Evolutionary conservation across 306 rosid genomes (phyloP).

Genomic region (Cicer chorassanicum): DNA sequence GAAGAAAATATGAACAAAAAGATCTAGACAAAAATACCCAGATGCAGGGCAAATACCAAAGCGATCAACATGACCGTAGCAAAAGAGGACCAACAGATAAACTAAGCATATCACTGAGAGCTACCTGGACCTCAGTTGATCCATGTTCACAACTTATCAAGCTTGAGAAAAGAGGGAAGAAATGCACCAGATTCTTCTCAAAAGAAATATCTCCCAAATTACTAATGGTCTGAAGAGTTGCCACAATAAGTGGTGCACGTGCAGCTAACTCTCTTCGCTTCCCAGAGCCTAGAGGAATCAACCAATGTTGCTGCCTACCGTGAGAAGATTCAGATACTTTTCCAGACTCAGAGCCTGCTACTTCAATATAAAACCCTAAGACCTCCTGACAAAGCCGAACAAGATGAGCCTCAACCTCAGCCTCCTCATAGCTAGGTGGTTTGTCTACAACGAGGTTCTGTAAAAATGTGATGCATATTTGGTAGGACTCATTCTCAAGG

Average conservation of each 20-base stretch:
- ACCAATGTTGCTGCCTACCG: conserved; percentile 67
- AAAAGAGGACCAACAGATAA: conserved; percentile 83
- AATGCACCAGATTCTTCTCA: conserved; percentile 68
- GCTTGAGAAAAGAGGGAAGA: conserved; percentile 85
- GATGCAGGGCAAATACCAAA: conserved; percentile 53
- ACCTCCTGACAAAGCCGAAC: conserved; percentile 79
- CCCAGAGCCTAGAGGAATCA: conserved; percentile 90
- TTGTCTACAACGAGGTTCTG: conserved; percentile 81
- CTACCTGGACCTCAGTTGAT: conserved; percentile 83
- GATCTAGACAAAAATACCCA: conserved; percentile 55
- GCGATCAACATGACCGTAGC: conserved; percentile 73
- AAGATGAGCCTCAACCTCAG: conserved; percentile 72
- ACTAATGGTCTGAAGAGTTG: conserved; percentile 82
- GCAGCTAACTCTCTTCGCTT: conserved; percentile 88
- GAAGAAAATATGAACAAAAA: conserved; percentile 52
- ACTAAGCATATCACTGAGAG: conserved; percentile 90
- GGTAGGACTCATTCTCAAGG: conserved; percentile 93
- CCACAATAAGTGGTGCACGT: conserved; percentile 84
- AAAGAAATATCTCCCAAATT: conserved; percentile 75
- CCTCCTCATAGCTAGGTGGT: conserved; percentile 67
- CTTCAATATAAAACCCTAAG: conserved; percentile 73
- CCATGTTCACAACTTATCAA: conserved; percentile 97
- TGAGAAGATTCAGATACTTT: conserved; percentile 61
- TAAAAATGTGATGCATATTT: conserved; percentile 86
- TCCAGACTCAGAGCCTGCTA: conserved; percentile 63